phyloP scores from a whole-genome alignment of 176 grass and related monocot species.

The Oryza punctata region DNA sequence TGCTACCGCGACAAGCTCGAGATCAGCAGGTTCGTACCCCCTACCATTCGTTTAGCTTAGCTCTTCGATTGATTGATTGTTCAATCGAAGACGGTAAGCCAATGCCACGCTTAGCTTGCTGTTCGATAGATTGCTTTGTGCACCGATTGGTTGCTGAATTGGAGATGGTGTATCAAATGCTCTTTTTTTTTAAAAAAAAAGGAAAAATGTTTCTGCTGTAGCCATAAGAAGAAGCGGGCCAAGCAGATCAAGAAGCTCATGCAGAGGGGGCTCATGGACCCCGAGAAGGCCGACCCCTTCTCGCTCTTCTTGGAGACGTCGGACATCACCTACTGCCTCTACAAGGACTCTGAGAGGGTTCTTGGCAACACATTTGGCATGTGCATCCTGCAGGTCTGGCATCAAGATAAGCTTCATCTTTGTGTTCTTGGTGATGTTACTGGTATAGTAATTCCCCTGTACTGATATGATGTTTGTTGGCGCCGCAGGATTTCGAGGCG shows the following conservation, averaged over 20 bases:
- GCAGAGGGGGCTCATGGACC: conserved; percentile 85
- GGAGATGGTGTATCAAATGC: not conserved
- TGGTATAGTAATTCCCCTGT: not conserved
- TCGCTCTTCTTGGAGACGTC: conserved; percentile 84
- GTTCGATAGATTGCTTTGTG: too few relatives aligned
- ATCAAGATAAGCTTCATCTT: not conserved
- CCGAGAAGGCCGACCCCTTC: conserved; percentile 86
- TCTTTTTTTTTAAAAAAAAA: not conserved
- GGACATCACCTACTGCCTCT: conserved; percentile 83
- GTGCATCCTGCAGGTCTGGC: conserved; percentile 89
- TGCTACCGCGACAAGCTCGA: conserved; percentile 94
- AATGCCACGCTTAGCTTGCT: not conserved
- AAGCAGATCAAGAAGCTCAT: conserved; percentile 97
- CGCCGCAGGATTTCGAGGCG: conserved; percentile 80
- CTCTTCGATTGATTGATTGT: not conserved
- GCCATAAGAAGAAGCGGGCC: conserved; percentile 84
- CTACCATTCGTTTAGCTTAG: not conserved
- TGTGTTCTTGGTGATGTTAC: not conserved
- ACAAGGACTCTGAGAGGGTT: conserved; percentile 85
- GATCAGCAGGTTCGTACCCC: conserved; percentile 69
- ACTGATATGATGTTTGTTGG: conserved; percentile 13
- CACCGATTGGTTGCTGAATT: not conserved
- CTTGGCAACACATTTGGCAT: conserved; percentile 97
- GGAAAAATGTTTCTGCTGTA: not conserved
- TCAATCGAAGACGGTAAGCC: not conserved